A percentile compares a stretch with the other conserved stretches of the same genome.
These are phyloP conservation scores for Dimargaris xerosporica DNA, from an alignment of 192 early-diverging fungal species.

Conservation along the genomic window DNA sequence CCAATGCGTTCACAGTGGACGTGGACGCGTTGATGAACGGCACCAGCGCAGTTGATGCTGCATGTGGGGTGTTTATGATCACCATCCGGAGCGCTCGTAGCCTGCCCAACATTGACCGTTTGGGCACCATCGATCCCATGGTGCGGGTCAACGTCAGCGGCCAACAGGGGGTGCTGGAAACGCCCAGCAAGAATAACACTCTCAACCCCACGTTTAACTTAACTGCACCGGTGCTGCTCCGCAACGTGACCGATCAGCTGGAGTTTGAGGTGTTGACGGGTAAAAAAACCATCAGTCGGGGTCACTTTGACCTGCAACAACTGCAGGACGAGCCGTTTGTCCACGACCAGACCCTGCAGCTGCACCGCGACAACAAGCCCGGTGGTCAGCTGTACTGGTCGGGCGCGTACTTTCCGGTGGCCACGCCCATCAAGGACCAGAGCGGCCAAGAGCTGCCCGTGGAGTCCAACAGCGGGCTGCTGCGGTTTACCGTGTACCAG, in stretches of 20 bases:
- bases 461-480: slow-evolving; percentile 51
- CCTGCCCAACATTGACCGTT: slow-evolving; percentile 73
- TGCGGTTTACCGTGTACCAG: slow-evolving; percentile 48
- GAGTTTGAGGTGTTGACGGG: slow-evolving; percentile 70
- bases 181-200: slow-evolving; percentile 53
- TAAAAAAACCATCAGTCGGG: slow-evolving; percentile 62
- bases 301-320: slow-evolving; percentile 26
- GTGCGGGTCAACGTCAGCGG: slow-evolving; percentile 55
- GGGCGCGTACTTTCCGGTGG: slow-evolving; percentile 23
- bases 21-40: slow-evolving; percentile 63
- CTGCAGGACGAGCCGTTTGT: slow-evolving; percentile 31
- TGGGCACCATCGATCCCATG: slow-evolving; percentile 86
- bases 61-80: slow-evolving; percentile 75
- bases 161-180: slow-evolving; percentile 40
- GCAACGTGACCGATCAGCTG: slow-evolving; percentile 56
- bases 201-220: slow-evolving; percentile 80
- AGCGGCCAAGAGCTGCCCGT: slow-evolving; percentile 27
- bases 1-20: slow-evolving; percentile 65
- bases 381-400: slow-evolving; percentile 28
- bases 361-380: slow-evolving; percentile 31
- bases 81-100: slow-evolving; percentile 63
- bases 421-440: slow-evolving; percentile 19
- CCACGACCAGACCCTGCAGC: slow-evolving; percentile 25
- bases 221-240: slow-evolving; percentile 57
- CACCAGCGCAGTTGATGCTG: slow-evolving; percentile 38